phyloP scores from a whole-genome alignment of 768 basidiomycete species.

The Boletus subcaerulescens region DNA sequence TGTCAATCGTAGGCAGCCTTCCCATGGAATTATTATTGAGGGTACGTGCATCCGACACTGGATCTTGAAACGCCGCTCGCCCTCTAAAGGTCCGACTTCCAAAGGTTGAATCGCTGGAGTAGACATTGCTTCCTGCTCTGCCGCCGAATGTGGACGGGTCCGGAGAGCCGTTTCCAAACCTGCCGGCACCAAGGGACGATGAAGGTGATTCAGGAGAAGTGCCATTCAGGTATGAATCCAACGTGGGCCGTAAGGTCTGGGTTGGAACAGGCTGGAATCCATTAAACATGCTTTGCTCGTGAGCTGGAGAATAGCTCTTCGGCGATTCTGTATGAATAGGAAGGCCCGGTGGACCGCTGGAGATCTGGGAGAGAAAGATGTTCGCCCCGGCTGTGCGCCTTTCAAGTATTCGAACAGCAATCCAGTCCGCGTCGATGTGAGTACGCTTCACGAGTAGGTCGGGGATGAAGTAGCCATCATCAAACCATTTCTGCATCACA shows the following conservation, averaged over 20 bases:
- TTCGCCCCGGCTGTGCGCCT: constrained; percentile 51
- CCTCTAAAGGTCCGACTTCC: constrained; percentile 35
- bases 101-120: constrained; percentile 36
- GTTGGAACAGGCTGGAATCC: constrained; percentile 68
- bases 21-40: constrained; percentile 33
- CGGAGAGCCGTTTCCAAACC: constrained; percentile 66
- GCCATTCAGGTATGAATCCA: constrained; percentile 57
- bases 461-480: constrained; percentile 82
- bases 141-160: constrained; percentile 60
- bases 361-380: constrained; percentile 58
- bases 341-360: constrained; percentile 52
- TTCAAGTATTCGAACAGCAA: constrained; percentile 57
- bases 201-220: constrained; percentile 68
- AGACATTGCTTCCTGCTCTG: constrained; percentile 38
- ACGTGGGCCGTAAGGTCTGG: constrained; percentile 56
- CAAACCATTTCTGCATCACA: constrained; percentile 93
- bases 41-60: constrained; percentile 38
- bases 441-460: constrained; percentile 83
- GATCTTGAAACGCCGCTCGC: constrained; percentile 40
- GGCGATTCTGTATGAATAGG: constrained; percentile 48
- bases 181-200: constrained; percentile 63
- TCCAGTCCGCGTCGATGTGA: constrained; percentile 67
- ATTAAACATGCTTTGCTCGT: constrained; percentile 39
- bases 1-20: constrained; percentile 37
- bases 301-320: constrained; percentile 39